Evolutionary conservation across 257 asterid species (phyloP).

Genomic region (Lycium ferocissimum): DNA sequence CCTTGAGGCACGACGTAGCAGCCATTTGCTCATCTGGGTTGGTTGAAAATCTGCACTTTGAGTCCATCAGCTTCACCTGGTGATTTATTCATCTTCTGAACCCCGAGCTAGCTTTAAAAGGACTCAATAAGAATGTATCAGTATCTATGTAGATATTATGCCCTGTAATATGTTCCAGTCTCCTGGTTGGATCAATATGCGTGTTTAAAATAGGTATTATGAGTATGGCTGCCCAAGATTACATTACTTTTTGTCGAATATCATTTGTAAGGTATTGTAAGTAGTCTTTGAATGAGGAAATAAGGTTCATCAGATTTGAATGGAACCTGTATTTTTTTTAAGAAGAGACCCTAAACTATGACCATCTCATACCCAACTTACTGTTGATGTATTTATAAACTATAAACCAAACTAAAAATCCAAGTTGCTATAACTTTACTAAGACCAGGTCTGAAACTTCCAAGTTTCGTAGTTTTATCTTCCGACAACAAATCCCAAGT

Average conservation of each 20-base stretch:
- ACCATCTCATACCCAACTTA: not conserved
- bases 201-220: constrained; percentile 16
- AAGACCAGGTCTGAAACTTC: not conserved
- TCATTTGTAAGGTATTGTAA: not conserved
- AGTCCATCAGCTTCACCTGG: constrained; percentile 95
- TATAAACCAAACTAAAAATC: not conserved
- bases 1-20: constrained; percentile 86
- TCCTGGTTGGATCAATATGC: not conserved
- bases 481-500: not conserved
- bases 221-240: constrained; percentile 18
- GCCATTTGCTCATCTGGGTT: constrained; percentile 69
- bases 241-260: constrained; percentile 14
- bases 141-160: constrained; percentile 10
- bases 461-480: not conserved
- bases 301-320: constrained; percentile 11
- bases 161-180: constrained; percentile 1
- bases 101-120: constrained; percentile 3
- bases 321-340: not conserved
- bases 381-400: not conserved
- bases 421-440: not conserved
- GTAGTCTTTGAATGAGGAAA: constrained; percentile 10
- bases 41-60: constrained; percentile 72
- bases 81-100: constrained; percentile 38
- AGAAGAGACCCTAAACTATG: not conserved
- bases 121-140: constrained; percentile 15